A percentile compares a stretch with the other conserved stretches of the same genome.
These are phyloP conservation scores for Neofusicoccum parvum DNA, from an alignment of 2,329 filamentous ascomycete species.

Conservation along the genomic window DNA sequence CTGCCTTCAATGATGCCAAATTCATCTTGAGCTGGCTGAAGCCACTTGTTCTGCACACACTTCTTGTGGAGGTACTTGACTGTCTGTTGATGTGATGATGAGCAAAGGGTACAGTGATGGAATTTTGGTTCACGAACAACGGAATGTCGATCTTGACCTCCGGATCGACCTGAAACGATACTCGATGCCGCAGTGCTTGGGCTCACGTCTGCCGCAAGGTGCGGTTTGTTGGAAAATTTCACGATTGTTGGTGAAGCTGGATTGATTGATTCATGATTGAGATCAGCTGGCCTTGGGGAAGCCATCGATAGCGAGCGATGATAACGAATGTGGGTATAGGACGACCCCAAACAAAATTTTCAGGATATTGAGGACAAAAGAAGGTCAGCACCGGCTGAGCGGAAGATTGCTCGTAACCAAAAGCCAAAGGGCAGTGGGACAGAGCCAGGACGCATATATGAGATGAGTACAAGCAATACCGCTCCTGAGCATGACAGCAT, in stretches of 20 bases:
- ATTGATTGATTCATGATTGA: not conserved
- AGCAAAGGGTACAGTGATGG: not conserved
- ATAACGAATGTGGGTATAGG: not conserved
- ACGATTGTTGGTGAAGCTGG: not conserved
- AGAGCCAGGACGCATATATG: not conserved
- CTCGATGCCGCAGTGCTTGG: constrained; percentile 26
- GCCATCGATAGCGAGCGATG: not conserved
- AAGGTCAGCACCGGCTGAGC: not conserved
- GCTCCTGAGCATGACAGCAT: not conserved
- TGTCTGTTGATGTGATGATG: constrained; percentile 25
- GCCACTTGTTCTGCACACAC: constrained; percentile 31
- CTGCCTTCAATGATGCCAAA: constrained; percentile 30
- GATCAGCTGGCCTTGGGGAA: not conserved
- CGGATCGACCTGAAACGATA: constrained; percentile 27
- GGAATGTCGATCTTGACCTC: constrained; percentile 29
- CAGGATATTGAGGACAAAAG: not conserved
- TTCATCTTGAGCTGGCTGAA: constrained; percentile 33
- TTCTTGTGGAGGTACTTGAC: constrained; percentile 33
- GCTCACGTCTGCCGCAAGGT: constrained; percentile 22
- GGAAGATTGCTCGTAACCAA: not conserved
- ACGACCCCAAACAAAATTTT: not conserved
- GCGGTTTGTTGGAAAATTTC: not conserved
- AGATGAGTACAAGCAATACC: not conserved
- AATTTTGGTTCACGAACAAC: constrained; percentile 24
- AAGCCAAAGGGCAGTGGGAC: not conserved